Evolutionary conservation across 1,139 yeast species (phyloP).

Genomic region (Lodderomyces pseudojiufengensis): DNA sequence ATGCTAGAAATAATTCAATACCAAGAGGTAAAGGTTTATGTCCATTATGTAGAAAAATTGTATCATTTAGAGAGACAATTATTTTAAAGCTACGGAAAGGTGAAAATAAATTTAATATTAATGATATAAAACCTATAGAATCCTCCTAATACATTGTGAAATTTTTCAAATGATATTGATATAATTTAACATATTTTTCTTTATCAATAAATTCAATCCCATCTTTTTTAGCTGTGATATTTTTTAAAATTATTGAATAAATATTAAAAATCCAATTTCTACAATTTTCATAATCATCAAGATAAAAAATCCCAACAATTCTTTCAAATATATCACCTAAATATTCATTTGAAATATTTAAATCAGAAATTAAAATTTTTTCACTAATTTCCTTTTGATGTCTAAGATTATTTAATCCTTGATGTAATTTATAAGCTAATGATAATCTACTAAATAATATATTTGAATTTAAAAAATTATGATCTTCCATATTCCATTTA

Average conservation of each 20-base stretch:
- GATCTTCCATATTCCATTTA: slow-evolving; percentile 11
- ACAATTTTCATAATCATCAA: slow-evolving; percentile 13
- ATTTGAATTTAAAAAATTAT: slow-evolving; percentile 14
- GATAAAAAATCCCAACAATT: slow-evolving; percentile 13
- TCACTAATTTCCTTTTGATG: slow-evolving; percentile 4
- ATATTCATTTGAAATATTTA: slow-evolving; percentile 9
- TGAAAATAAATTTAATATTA: slow-evolving; percentile 8
- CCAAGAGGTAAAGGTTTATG: slow-evolving; percentile 44
- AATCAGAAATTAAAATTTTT: neutral
- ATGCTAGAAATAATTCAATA: slow-evolving; percentile 41
- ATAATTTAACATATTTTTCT: slow-evolving; percentile 5
- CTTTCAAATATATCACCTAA: slow-evolving; percentile 17
- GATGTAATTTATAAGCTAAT: slow-evolving; percentile 13
- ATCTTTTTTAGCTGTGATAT: slow-evolving; percentile 8
- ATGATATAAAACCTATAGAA: neutral
- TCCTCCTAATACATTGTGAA: slow-evolving; percentile 6
- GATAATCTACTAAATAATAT: slow-evolving; percentile 13
- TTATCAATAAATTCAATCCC: slow-evolving; percentile 9
- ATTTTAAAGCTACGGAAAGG: slow-evolving; percentile 33
- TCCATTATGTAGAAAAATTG: slow-evolving; percentile 43
- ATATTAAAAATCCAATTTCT: slow-evolving; percentile 14
- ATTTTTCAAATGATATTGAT: slow-evolving; percentile 4
- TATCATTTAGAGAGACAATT: slow-evolving; percentile 38
- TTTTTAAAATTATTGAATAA: slow-evolving; percentile 9
- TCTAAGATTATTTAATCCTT: slow-evolving; percentile 3